Conservation (phyloP, 192 early-diverging fungal species). For the Allomyces arbusculus region DNA sequence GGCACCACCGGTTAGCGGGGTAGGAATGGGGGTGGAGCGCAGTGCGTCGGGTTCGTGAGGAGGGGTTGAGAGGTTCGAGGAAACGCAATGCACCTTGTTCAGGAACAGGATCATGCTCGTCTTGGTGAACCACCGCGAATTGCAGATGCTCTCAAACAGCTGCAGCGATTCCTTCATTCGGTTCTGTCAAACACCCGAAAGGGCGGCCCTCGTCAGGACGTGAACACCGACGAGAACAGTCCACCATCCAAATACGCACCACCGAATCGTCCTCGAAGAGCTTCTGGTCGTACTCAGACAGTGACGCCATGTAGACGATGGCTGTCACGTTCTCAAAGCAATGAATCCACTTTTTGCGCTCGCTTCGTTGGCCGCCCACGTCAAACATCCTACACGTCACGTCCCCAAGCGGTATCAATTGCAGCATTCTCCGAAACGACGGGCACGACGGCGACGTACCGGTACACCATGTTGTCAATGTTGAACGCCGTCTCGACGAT, state of each 20-base stretch:
- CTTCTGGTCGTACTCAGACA: constrained; percentile 87
- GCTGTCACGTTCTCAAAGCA: constrained; percentile 95
- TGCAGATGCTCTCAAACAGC: constrained; percentile 94
- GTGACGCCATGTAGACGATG: constrained; percentile 86
- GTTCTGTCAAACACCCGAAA: constrained; percentile 33
- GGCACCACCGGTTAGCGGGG: too few relatives aligned
- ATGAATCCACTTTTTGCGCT: constrained; percentile 98
- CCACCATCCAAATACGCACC: constrained; percentile 18
- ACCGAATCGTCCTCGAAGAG: constrained; percentile 89
- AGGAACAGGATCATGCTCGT: constrained; percentile 97
- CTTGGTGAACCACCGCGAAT: constrained; percentile 88
- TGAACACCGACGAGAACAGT: not conserved
- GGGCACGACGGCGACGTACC: constrained; percentile 1
- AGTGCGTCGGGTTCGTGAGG: too few relatives aligned
- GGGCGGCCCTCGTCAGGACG: too few relatives aligned
- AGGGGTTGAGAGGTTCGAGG: not conserved
- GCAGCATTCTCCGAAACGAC: not conserved
- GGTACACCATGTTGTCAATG: constrained; percentile 77
- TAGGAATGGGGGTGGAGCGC: too few relatives aligned
- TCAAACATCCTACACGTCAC: constrained; percentile 58
- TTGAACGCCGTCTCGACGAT: constrained; percentile 88
- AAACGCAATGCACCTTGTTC: constrained; percentile 38
- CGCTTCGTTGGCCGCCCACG: constrained; percentile 92
- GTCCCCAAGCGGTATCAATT: not conserved
- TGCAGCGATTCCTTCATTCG: constrained; percentile 91